A percentile compares a stretch with the other conserved stretches of the same genome.
These are phyloP conservation scores for Citrus trifoliata DNA, from an alignment of 345 rosid species.

Conservation along the genomic window DNA sequence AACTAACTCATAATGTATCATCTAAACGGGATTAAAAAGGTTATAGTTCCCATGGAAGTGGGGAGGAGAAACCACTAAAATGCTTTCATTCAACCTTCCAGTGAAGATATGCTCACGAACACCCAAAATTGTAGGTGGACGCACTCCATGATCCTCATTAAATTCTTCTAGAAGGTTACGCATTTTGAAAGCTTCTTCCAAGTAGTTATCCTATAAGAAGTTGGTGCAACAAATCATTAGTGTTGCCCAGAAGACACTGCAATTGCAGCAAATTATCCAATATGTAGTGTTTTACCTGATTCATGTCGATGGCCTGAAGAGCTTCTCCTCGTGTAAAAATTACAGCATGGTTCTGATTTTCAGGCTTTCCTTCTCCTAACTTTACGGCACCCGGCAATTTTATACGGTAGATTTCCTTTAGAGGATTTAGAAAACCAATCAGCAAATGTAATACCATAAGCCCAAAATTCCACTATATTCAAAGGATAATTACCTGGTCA, in stretches of 20 bases:
- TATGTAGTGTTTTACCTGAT: slow-evolving; percentile 53
- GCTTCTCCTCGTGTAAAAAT: slow-evolving; percentile 97
- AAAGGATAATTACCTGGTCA: slow-evolving; percentile 68
- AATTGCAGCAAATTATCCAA: neutral
- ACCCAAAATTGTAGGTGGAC: slow-evolving; percentile 89
- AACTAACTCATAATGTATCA: neutral
- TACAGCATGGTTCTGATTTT: slow-evolving; percentile 92
- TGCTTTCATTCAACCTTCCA: slow-evolving; percentile 59
- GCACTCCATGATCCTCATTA: slow-evolving; percentile 91
- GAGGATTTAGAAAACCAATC: slow-evolving; percentile 16
- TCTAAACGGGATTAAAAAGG: neutral
- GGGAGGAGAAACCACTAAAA: neutral
- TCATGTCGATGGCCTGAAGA: slow-evolving; percentile 96
- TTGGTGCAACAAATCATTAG: slow-evolving; percentile 13
- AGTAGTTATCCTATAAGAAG: slow-evolving; percentile 77
- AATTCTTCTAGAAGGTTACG: slow-evolving; percentile 96
- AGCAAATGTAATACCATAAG: slow-evolving; percentile 1
- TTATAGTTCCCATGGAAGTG: neutral
- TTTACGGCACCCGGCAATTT: slow-evolving; percentile 88
- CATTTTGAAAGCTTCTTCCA: slow-evolving; percentile 98
- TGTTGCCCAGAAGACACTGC: neutral
- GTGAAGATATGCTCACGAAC: slow-evolving; percentile 97
- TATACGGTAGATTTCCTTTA: slow-evolving; percentile 90
- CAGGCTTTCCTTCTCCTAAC: slow-evolving; percentile 97
- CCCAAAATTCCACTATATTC: slow-evolving; percentile 1